Evolutionary conservation across 2,329 filamentous ascomycete genomes (phyloP).

Genomic region (Hypomyces rosellus): DNA sequence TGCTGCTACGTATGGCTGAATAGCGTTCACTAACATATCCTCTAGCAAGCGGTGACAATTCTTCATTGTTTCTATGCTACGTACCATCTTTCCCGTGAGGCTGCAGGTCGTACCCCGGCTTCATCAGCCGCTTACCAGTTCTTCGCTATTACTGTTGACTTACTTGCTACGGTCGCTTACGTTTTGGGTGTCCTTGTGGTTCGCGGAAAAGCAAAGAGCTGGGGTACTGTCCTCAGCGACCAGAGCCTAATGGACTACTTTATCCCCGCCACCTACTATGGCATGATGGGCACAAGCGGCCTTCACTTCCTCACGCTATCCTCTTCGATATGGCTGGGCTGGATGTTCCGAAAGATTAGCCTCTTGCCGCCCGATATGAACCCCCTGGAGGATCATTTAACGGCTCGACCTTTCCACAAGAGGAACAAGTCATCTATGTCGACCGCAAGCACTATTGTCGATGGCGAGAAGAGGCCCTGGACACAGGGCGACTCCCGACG

Average conservation of each 20-base stretch:
- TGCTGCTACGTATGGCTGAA: neutral
- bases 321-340: conserved; percentile 67
- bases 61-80: conserved; percentile 70
- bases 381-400: conserved; percentile 79
- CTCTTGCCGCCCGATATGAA: conserved; percentile 90
- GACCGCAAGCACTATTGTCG: conserved; percentile 36
- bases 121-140: conserved; percentile 86
- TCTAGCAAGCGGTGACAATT: conserved; percentile 67
- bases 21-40: conserved; percentile 9
- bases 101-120: conserved; percentile 64
- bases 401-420: conserved; percentile 65
- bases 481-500: conserved; percentile 30
- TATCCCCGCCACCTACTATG: conserved; percentile 61
- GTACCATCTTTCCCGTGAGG: conserved; percentile 69
- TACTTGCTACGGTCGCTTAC: conserved; percentile 49
- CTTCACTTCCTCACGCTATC: conserved; percentile 65
- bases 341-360: conserved; percentile 77
- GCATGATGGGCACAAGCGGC: conserved; percentile 55
- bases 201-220: conserved; percentile 41
- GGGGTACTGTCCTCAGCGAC: conserved; percentile 62
- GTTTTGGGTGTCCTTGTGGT: conserved; percentile 46
- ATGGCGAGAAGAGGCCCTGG: conserved; percentile 54
- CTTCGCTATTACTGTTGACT: conserved; percentile 70
- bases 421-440: conserved; percentile 59
- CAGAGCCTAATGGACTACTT: conserved; percentile 52